Evolutionary conservation across 2,329 filamentous ascomycete genomes (phyloP), one percentile per base, ranked within the genome.

Genomic region (Arachnomyces sp.): DNA sequence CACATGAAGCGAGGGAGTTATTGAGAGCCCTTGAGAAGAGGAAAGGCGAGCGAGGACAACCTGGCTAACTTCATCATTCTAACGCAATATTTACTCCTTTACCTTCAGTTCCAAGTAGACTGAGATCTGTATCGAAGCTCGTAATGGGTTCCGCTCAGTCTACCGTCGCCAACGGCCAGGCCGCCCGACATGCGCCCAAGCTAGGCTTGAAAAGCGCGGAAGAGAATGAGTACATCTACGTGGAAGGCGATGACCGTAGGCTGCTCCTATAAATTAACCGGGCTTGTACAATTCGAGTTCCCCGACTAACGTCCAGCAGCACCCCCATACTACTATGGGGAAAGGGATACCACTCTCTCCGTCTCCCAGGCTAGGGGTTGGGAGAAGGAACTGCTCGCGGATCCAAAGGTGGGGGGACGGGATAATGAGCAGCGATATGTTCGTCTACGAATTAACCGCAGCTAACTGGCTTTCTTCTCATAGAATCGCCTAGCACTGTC

Each of bases 401-500:
- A 56, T 35, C 43, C 50, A 13, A 57, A 57, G 49, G 56, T 56
- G 40, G 12, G 28, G 16, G 5, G 16, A 18, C 28, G 14, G 4
- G 25, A n/a, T n/a, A 36, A 13, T 12, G 20, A 4, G 35, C 3
- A 11, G n/a, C n/a, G 9, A 35, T 34, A 17, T 32, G 3, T 40
- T 13, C 7, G 15, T 16, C 5, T 31, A 18, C 5, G 20, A 25
- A 25, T 25, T 5, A 25, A 5, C 20, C 9, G 20, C 20, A 5
- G 20, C n/a, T 15, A 15, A n/a, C 28, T 7, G 13, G 15, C 20
- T 18, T 33, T 14, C 13, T 29, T 13, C n/a, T 4, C 13, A 30
- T 44, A 72, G 68, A 77, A 77, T 54, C 84, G 84, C 45, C 79
- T 93, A 11, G 86, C 85, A 4, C 72, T 92, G 28, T 78, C 81